phyloP scores from a whole-genome alignment of 2,329 filamentous ascomycete genomes.

The Alternaria sp. region DNA sequence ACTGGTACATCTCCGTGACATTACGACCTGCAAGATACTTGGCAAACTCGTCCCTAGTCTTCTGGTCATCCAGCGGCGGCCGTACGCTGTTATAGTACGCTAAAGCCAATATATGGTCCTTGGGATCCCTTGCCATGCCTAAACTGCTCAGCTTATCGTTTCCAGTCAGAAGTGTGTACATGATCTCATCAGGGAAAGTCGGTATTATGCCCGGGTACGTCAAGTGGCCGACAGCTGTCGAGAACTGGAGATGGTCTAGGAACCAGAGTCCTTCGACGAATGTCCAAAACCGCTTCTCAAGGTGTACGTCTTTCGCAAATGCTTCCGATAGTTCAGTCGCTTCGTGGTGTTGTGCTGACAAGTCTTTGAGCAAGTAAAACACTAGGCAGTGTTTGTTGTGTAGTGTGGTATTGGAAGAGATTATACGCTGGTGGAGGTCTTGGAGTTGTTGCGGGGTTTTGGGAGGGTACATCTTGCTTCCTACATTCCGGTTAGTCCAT shows the following conservation, averaged over 20 bases:
- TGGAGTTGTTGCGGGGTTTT: conserved; percentile 72
- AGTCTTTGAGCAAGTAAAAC: conserved; percentile 84
- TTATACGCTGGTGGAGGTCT: conserved; percentile 75
- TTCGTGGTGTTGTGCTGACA: conserved; percentile 61
- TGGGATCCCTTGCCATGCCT: conserved; percentile 40
- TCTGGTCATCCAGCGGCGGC: conserved; percentile 72
- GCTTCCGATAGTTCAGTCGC: conserved; percentile 62
- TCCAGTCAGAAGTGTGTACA: conserved; percentile 70
- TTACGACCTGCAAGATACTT: conserved; percentile 72
- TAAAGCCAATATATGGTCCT: conserved; percentile 65
- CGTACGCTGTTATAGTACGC: conserved; percentile 82
- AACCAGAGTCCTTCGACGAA: conserved; percentile 86
- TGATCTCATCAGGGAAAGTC: conserved; percentile 85
- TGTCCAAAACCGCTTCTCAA: conserved; percentile 79
- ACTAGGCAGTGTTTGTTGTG: conserved; percentile 85
- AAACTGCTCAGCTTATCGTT: conserved; percentile 29
- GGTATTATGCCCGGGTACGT: conserved; percentile 81
- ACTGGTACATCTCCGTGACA: conserved; percentile 77
- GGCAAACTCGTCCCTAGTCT: conserved; percentile 73
- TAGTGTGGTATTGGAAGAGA: conserved; percentile 68
- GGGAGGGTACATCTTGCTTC: conserved; percentile 76
- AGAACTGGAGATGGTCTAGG: conserved; percentile 75
- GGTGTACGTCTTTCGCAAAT: conserved; percentile 70
- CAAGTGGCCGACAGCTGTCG: conserved; percentile 74
- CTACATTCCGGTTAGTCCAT: conserved; percentile 39